Conservation (phyloP, 441 rosid species). For the Capsella rubella region DNA sequence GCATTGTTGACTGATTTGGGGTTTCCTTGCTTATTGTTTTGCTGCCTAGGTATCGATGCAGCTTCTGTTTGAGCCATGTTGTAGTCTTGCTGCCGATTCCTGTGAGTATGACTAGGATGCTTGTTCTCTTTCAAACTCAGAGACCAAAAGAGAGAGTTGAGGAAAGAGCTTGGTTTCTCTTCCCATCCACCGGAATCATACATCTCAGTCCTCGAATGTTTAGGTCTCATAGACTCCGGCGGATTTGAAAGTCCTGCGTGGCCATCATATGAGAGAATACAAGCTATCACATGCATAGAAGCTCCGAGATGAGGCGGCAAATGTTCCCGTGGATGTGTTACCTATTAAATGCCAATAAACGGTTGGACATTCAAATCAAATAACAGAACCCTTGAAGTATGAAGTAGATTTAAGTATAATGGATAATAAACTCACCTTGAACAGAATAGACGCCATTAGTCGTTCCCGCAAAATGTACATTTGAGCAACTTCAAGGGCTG, state of each 20-base stretch:
- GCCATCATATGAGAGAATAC: conserved; percentile 72
- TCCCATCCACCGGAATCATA: conserved; percentile 41
- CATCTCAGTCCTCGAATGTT: conserved; percentile 59
- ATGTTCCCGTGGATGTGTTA: conserved; percentile 57
- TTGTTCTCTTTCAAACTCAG: conserved; percentile 41
- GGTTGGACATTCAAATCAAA: conserved; percentile 31
- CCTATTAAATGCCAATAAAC: conserved; percentile 54
- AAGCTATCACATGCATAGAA: conserved; percentile 62
- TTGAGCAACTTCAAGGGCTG: conserved; percentile 90
- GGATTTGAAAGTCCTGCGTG: conserved; percentile 52
- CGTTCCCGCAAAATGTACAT: conserved; percentile 92
- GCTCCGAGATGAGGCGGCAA: conserved; percentile 81
- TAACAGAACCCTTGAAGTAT: neutral
- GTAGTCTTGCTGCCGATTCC: conserved; percentile 4
- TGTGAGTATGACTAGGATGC: conserved; percentile 15
- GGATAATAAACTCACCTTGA: conserved; percentile 58
- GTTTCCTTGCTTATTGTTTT: conserved; percentile 18
- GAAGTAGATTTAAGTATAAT: neutral
- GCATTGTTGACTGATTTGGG: conserved; percentile 14
- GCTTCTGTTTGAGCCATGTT: conserved; percentile 31
- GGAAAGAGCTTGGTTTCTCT: conserved; percentile 50
- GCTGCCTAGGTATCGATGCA: conserved; percentile 5
- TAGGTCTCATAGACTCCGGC: conserved; percentile 51
- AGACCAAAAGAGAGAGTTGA: conserved; percentile 48
- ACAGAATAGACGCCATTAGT: conserved; percentile 74